These are phyloP conservation scores for Naganishia albida DNA, from an alignment of 1,284 basidiomycete species.

Conservation along the genomic window DNA sequence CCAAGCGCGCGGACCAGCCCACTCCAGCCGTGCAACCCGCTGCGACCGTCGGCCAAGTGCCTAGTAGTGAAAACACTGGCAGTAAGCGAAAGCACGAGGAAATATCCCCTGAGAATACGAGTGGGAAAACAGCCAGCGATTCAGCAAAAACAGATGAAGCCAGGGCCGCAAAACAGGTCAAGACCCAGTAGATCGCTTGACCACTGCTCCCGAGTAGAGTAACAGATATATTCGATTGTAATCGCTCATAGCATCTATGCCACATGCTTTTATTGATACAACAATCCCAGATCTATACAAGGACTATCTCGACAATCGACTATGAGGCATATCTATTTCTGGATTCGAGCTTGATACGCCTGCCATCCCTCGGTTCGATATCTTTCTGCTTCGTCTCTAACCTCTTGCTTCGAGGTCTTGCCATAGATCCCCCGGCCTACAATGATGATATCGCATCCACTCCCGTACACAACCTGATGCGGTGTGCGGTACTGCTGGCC, in stretches of 20 bases:
- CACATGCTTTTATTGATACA: background rate
- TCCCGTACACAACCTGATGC: slow-evolving; percentile 74
- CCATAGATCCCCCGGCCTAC: slow-evolving; percentile 96
- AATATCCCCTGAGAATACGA: background rate
- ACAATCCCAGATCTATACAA: background rate
- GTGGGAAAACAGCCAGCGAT: background rate
- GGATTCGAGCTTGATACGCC: slow-evolving; percentile 63
- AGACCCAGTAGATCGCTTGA: slow-evolving; percentile 7
- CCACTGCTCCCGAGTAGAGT: background rate
- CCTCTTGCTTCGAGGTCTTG: slow-evolving; percentile 64
- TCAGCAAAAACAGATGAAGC: background rate
- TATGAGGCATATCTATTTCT: background rate
- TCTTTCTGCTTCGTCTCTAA: slow-evolving; percentile 71
- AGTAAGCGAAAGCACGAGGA: slow-evolving; percentile 25
- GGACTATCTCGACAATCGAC: background rate
- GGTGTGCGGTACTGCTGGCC: slow-evolving; percentile 98
- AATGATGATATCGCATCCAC: slow-evolving; percentile 96
- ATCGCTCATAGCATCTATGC: background rate
- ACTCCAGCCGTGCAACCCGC: background rate
- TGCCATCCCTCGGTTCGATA: slow-evolving; percentile 88
- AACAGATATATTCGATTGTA: background rate
- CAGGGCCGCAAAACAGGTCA: slow-evolving; percentile 13
- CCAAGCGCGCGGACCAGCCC: background rate
- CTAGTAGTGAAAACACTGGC: background rate
- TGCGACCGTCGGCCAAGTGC: background rate